Base-by-base conservation (phyloP, 2,329 filamentous ascomycete species). In the Knufia petricola region DNA sequence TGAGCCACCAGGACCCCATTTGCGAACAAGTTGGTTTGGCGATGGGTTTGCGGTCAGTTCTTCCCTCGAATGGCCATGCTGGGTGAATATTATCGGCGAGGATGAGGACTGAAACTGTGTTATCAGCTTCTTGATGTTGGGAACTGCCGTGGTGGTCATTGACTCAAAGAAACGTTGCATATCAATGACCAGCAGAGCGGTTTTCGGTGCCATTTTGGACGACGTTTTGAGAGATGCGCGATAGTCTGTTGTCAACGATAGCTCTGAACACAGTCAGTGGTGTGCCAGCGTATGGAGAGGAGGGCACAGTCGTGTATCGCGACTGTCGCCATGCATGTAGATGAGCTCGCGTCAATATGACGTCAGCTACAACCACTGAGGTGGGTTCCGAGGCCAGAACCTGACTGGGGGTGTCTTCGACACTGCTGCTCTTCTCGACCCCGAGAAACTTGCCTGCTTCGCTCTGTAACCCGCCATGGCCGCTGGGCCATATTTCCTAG, bases 111-210 rank as follows among this genome's bases (percentile, higher is more conserved):
- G 31, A 59, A 67, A 66, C 54, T 59, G 55, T 30, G 46, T 31
- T 47, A 59, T 55, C 6, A 69, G 61, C 1, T 50, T 56, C 37
- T 60, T 50, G 54, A 69, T 62, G 49, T 66, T 64, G 9, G 64
- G 63, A 1, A 68, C 58, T 3, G 62, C 59, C 13, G 54, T 47
- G 8, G 46, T 55, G 24, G 59, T 61, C 65, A 69, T 68, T 10
- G 57, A 46, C 19, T 57, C 47, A 55, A 69, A 70, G 54, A 58
- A 50, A 41, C 58, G 56, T 55, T 69, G 66, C 65, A 69, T 68
- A 57, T 69, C 67, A 50, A 69, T 58, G 8, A 69, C 59, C 2
- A 69, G 61, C 21, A 70, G 60, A 7, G 64, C 67, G 6, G 66
- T 65, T 31, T 60, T 59, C 50, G 61, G 59, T 24, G 34, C 53